phyloP scores from a whole-genome alignment of 495 filamentous ascomycete species.

The Xylaria longipes region DNA sequence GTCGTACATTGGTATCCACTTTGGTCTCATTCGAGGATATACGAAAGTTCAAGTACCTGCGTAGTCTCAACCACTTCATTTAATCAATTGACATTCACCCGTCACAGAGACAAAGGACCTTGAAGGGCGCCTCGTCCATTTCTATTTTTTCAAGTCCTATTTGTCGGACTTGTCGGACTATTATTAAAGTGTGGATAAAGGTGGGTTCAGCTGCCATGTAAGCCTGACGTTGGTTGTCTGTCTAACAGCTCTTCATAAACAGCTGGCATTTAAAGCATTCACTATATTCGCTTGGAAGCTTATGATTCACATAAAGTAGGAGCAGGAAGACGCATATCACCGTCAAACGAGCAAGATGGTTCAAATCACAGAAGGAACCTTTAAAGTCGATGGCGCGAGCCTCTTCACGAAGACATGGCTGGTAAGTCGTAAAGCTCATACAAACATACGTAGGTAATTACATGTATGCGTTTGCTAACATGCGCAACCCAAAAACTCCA shows the following conservation, averaged over 20 bases:
- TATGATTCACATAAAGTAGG: neutral
- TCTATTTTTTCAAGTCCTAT: neutral
- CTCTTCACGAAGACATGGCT: constrained; percentile 89
- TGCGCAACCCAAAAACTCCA: constrained; percentile 28
- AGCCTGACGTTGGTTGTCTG: neutral
- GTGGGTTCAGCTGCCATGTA: neutral
- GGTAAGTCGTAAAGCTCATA: constrained; percentile 53
- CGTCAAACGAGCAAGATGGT: constrained; percentile 47
- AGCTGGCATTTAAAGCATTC: neutral
- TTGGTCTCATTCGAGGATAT: constrained; percentile 33
- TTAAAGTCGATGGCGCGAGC: constrained; percentile 60
- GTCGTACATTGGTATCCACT: neutral
- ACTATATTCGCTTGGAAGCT: neutral
- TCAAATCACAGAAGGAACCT: constrained; percentile 56
- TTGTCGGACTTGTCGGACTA: neutral
- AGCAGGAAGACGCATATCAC: neutral
- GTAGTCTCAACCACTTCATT: neutral
- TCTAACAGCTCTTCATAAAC: neutral
- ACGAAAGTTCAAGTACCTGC: constrained; percentile 28
- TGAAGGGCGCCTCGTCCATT: neutral
- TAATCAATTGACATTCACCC: neutral
- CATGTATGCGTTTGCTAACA: neutral
- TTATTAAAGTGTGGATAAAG: neutral
- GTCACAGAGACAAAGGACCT: neutral
- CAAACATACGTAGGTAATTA: neutral